Percentiles rank a stretch among this genome's conserved stretches.
phyloP scores from a whole-genome alignment of 352 stramenopile genomes.

The Pythium vanterpoolii region DNA sequence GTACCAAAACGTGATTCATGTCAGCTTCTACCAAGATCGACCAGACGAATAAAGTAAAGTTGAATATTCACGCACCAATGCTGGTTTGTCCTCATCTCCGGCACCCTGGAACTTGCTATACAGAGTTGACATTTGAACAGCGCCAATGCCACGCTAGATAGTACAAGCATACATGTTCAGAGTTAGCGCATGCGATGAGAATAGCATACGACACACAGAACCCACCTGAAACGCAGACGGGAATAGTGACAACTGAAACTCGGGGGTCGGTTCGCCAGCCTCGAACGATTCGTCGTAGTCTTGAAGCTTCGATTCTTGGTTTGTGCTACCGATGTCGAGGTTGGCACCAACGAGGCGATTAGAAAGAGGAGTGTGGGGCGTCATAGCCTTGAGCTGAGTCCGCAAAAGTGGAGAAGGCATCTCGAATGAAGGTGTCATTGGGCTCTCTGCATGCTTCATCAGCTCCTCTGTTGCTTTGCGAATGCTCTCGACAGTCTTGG shows the following conservation, averaged over 20 bases:
- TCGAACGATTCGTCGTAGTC: constrained; percentile 74
- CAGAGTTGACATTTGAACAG: constrained; percentile 77
- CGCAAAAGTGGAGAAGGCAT: constrained; percentile 75
- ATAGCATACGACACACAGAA: constrained; percentile 21
- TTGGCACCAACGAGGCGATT: constrained; percentile 81
- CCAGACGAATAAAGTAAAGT: too few relatives aligned
- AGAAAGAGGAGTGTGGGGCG: constrained; percentile 75
- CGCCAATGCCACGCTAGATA: constrained; percentile 61
- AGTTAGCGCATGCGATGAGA: not conserved
- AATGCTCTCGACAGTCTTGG: constrained; percentile 32
- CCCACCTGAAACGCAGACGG: constrained; percentile 60
- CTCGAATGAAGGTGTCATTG: constrained; percentile 56
- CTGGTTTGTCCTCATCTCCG: constrained; percentile 42
- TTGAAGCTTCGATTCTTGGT: constrained; percentile 58
- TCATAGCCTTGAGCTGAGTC: constrained; percentile 83
- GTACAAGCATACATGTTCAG: not conserved
- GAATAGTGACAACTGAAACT: constrained; percentile 73
- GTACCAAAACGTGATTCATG: not conserved
- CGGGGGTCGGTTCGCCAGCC: constrained; percentile 52
- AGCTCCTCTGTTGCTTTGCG: constrained; percentile 30
- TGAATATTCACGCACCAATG: constrained; percentile 47
- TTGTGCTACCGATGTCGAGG: constrained; percentile 64
- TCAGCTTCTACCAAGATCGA: not conserved
- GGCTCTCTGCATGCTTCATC: constrained; percentile 47
- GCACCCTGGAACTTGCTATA: constrained; percentile 82